Percentiles rank a stretch among this genome's conserved stretches.
phyloP scores from a whole-genome alignment of 106 monocot genomes.

The Cymbidium sinense region DNA sequence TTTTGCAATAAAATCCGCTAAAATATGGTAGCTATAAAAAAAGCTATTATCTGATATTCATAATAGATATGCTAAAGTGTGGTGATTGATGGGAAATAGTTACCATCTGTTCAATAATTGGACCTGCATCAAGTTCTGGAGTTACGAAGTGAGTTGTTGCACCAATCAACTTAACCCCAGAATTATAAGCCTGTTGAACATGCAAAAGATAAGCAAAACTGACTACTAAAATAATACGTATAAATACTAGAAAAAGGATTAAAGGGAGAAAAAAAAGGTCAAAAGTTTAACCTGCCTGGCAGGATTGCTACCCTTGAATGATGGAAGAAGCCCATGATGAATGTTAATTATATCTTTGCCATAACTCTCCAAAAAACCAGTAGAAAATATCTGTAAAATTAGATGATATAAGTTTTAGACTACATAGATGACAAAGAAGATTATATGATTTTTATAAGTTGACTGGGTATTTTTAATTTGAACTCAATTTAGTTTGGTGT shows the following conservation, averaged over 20 bases:
- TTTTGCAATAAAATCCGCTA: no score
- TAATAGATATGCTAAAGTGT: neutral
- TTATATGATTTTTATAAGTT: no score
- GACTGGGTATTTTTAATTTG: no score
- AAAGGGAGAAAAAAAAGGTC: neutral
- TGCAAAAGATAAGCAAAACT: neutral
- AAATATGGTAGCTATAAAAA: no score
- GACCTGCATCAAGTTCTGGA: constrained; percentile 76
- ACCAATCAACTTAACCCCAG: constrained; percentile 97
- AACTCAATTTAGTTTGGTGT: no score
- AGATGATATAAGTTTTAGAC: neutral
- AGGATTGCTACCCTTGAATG: constrained; percentile 88
- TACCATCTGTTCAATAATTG: constrained; percentile 98
- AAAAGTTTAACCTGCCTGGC: constrained; percentile 53
- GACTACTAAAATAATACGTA: neutral
- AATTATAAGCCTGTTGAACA: constrained; percentile 61
- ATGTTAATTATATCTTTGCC: constrained; percentile 96
- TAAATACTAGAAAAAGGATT: neutral
- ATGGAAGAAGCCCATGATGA: constrained; percentile 98
- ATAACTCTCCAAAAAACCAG: constrained; percentile 65
- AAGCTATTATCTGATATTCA: neutral
- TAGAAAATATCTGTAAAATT: constrained; percentile 56
- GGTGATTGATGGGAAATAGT: neutral
- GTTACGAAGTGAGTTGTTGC: constrained; percentile 94
- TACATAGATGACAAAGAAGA: no score